Base-by-base conservation (phyloP, 1,284 basidiomycete genomes). In the Ceratorhiza oryzae-sativae region DNA sequence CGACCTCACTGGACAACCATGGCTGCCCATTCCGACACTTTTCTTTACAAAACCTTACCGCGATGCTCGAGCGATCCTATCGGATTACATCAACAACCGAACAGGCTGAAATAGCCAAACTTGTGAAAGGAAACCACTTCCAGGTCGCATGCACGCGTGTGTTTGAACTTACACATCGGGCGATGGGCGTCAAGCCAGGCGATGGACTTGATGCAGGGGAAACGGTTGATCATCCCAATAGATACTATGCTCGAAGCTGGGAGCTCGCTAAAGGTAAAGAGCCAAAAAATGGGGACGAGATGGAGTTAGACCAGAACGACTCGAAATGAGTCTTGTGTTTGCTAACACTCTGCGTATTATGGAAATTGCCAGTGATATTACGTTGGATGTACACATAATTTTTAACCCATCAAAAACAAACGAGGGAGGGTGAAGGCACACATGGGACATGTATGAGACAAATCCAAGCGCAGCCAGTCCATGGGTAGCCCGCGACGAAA, bases 1-100 rank as follows among this genome's bases (percentile, higher is more conserved):
- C 93, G 0, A 88, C 89, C 0, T 82, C 89, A 4, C 85, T 86
- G 73, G 92, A 94, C 78, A 87, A 86, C 45, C 92, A 97, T 79
- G 97, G 97, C 10, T 99, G 97, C 79, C 97, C 97, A 0, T 99
- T 95, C 84, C 89, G 94, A 20, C 93, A 96, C 79, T 97, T 95
- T 80, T 88, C 91, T 6, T 84, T 88, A 0, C 91, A 94, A 73
- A 97, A 96, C 77, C 85, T 99, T 30, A 86, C 91, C 70, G 85
- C 90, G 0, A 90, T 92, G 48, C 85, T 99, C 42, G 81, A 97
- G 79, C 86, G 87, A 23, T 84, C 88, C 18, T 86, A 87, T 74
- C 87, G 90, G 30, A 81, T 91, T 71, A 82, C 86, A 2, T 79
- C 62, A 32, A 61, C 84, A 8, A 79, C 82, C 8, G 94, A 98